Evolutionary conservation across 768 basidiomycete genomes (phyloP), one percentile per base, ranked within the genome.

Genomic region (Dioszegia hungarica): DNA sequence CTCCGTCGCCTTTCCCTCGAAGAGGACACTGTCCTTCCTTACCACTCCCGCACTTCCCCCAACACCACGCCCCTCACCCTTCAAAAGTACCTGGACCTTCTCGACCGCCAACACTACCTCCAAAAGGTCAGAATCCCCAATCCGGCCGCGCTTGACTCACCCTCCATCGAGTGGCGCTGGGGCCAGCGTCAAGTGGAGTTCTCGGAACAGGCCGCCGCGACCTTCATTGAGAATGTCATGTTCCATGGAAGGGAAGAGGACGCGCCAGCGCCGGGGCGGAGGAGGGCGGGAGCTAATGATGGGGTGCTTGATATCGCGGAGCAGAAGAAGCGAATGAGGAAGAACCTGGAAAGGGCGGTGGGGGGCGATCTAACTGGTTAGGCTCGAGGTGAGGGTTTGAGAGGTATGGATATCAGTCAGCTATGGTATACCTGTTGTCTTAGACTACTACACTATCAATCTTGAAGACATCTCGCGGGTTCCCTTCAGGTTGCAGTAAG

Each of bases 111-210:
- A 64, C 83, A 84, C 10, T 95, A 89, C 73, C 80, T 98, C 37
- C 90, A 94, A 66, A 83, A 84, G 51, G 60, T 63, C 45, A 70
- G 67, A 43, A 24, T 67, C 17, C 40, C 56, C 9, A 50, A 25
- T n/a, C 51, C 56, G 3, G 52, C 34, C n/a, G 47, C 77, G 34
- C 75, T 76, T 19, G 75, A 77, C 6, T 81, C 79, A 15, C 74
- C 76, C 14, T 75, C 78, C 15, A 82, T 79, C 59, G 88, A 90
- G 67, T 90, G 89, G 90, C 82, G 84, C 17, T 97, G 92, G 92
- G 92, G 91, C 25, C 81, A 89, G 27, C 85, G 90, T 1, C 82
- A 86, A 36, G 83, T 83, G 29, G 93, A 97, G 75, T 83, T 95
- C 3, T 86, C 89, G 1, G 93, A 97, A 75, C 77, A 80, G 57